phyloP scores from a whole-genome alignment of 1,284 basidiomycete genomes.

The Vanrija pseudolonga region DNA sequence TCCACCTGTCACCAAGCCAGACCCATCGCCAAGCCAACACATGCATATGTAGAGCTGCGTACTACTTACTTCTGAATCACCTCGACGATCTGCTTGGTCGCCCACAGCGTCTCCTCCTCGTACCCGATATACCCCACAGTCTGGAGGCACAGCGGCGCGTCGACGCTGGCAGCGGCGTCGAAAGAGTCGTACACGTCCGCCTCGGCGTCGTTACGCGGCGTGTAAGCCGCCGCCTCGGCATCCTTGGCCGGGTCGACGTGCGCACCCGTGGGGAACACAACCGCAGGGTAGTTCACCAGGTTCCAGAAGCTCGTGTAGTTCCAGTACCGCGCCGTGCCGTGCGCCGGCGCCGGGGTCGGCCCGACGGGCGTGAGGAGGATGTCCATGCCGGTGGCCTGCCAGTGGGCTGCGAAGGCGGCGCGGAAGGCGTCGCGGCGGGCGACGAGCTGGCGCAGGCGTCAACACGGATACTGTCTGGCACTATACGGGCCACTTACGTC shows the following conservation, averaged over 20 bases:
- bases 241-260: conserved; percentile 33
- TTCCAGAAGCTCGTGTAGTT: conserved; percentile 63
- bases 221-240: conserved; percentile 47
- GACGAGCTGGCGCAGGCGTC: conserved; percentile 17
- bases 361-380: conserved; percentile 26
- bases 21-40: no score
- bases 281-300: conserved; percentile 61
- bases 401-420: conserved; percentile 25
- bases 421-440: conserved; percentile 27
- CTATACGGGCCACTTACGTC: no score
- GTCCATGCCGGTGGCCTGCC: conserved; percentile 29
- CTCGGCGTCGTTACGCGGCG: conserved; percentile 51
- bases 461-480: no score
- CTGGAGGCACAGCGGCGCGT: conserved; percentile 15
- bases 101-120: conserved; percentile 13
- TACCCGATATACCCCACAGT: conserved; percentile 11
- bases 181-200: conserved; percentile 25
- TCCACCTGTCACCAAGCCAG: no score
- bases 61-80: not conserved
- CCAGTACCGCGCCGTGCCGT: conserved; percentile 24
- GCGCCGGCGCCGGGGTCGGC: conserved; percentile 24
- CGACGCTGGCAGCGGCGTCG: conserved; percentile 1
- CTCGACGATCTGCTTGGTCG: conserved; percentile 2
- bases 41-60: no score
- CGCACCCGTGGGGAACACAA: conserved; percentile 60